phyloP scores from a whole-genome alignment of 495 filamentous ascomycete genomes.

The Aspergillus cristatus region DNA sequence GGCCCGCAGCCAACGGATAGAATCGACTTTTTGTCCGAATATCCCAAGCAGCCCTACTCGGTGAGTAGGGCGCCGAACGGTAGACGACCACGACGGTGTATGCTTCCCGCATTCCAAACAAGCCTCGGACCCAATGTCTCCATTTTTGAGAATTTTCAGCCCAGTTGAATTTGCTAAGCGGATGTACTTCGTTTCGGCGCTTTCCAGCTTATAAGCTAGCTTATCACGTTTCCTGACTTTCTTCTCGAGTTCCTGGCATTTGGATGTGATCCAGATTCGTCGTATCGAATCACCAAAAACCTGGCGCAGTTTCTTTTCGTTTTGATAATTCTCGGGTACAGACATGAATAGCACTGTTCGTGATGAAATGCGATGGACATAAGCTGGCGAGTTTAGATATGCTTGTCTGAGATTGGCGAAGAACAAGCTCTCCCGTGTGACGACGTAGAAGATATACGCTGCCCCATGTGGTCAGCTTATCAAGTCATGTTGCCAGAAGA shows the following conservation, averaged over 20 bases:
- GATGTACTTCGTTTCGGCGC: constrained; percentile 57
- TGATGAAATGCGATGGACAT: constrained; percentile 55
- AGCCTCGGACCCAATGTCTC: constrained; percentile 13
- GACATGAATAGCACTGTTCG: constrained; percentile 63
- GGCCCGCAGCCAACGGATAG: constrained; percentile 73
- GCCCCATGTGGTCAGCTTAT: not conserved
- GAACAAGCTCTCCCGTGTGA: constrained; percentile 59
- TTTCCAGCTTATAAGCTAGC: constrained; percentile 51
- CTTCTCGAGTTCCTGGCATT: constrained; percentile 45
- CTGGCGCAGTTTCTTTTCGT: constrained; percentile 45
- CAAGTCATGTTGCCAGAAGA: constrained; percentile 1
- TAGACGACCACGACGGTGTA: constrained; percentile 37
- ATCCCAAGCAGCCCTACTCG: constrained; percentile 45
- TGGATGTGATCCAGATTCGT: constrained; percentile 52
- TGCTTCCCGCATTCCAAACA: constrained; percentile 35
- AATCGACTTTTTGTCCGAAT: constrained; percentile 66
- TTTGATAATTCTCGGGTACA: constrained; percentile 50
- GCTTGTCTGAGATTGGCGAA: constrained; percentile 62
- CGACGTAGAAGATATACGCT: constrained; percentile 58
- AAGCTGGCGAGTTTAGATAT: constrained; percentile 60
- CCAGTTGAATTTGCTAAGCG: constrained; percentile 47
- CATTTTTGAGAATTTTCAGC: constrained; percentile 32
- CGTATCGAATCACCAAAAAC: constrained; percentile 52
- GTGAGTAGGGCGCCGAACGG: constrained; percentile 46
- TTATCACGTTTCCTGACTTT: constrained; percentile 52